Base-by-base conservation (phyloP, 352 stramenopile genomes). In the Phytophthora fragariaefolia region DNA sequence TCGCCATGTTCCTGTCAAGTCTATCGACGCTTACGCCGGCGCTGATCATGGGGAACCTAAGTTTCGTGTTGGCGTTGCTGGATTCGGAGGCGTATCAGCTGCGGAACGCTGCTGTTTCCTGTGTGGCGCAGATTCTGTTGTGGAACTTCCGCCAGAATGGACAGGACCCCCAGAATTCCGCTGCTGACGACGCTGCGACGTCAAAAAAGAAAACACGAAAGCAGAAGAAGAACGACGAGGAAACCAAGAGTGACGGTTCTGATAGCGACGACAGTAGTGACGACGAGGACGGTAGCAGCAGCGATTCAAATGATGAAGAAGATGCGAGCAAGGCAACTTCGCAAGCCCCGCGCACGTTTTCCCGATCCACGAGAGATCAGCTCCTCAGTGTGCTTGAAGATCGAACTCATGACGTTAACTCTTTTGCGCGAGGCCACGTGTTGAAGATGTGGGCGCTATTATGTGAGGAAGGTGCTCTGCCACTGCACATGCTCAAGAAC, bases 401-500 rank as follows among this genome's bases (percentile, higher is more conserved):
- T 53, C 86, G 94, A 50, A 83, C 85, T n/a, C 80, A 93, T 40
- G 97, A 99, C 73, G 71, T 96, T 17, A 98, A 97, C 58, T 97
- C 93, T 0, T 98, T 97, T 61, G 96, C 93, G 4, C 77, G 97
- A 47, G 86, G 87, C 13, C 88, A 97, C 30, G 85, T 96, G 30
- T 77, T 99, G 23, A 98, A 98, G 63, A 91, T 96, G 61, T 97
- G 91, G 80, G 84, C 85, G 43, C 70, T 85, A 13, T 77, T 99
- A 6, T 89, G 87, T 20, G 83, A 97, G 52, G 79, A 86, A 66
- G 82, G 88, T 18, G 89, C 86, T 9, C 65, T 99, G 4, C 97
- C 97, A 4, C 67, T 98, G 26, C 91, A 93, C 30, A 87, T 83
- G 45, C 80, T 98, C 13, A 90, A 87, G 56, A 79, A 63, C n/a